A percentile compares a stretch with the other conserved stretches of the same genome.
phyloP scores from a whole-genome alignment of 805 yeast genomes.

The Ogataea chonburiensis region DNA sequence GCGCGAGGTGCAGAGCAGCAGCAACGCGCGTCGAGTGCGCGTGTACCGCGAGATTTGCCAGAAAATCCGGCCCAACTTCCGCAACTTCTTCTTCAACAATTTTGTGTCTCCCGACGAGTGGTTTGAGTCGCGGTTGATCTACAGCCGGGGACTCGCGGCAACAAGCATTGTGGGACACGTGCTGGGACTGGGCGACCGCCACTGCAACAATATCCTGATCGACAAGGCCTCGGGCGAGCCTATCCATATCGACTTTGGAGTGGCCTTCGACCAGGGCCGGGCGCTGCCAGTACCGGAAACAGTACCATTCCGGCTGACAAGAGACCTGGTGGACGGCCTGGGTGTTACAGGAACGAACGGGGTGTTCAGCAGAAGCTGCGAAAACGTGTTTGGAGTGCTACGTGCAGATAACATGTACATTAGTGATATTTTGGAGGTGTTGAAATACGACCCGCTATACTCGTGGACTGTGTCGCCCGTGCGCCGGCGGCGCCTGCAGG shows the following conservation, averaged over 20 bases:
- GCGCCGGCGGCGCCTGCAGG: conserved; percentile 54
- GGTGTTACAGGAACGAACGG: conserved; percentile 88
- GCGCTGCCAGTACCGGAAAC: conserved; percentile 83
- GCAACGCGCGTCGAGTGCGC: conserved; percentile 42
- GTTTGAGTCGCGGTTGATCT: conserved; percentile 63
- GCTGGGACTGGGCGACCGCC: conserved; percentile 93
- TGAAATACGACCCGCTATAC: conserved; percentile 90
- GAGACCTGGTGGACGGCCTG: conserved; percentile 90
- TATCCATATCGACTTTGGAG: conserved; percentile 93
- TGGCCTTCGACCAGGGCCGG: conserved; percentile 93
- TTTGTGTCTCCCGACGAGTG: conserved; percentile 70
- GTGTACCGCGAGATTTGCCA: conserved; percentile 47
- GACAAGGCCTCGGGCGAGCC: conserved; percentile 87
- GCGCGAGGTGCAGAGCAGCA: conserved; percentile 53
- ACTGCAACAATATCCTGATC: conserved; percentile 83
- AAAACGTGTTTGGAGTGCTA: conserved; percentile 66
- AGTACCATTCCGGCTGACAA: conserved; percentile 88
- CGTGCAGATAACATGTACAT: conserved; percentile 67
- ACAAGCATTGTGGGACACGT: conserved; percentile 85
- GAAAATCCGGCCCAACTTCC: conserved; percentile 63
- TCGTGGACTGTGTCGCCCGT: conserved; percentile 87
- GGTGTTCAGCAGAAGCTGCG: conserved; percentile 68
- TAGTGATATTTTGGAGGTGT: conserved; percentile 76
- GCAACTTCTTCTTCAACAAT: conserved; percentile 65
- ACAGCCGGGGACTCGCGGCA: conserved; percentile 77